A percentile compares a stretch with the other conserved stretches of the same genome.
Evolutionary conservation across 2,329 filamentous ascomycete genomes (phyloP).

Genomic region (Thielaviopsis musarum): DNA sequence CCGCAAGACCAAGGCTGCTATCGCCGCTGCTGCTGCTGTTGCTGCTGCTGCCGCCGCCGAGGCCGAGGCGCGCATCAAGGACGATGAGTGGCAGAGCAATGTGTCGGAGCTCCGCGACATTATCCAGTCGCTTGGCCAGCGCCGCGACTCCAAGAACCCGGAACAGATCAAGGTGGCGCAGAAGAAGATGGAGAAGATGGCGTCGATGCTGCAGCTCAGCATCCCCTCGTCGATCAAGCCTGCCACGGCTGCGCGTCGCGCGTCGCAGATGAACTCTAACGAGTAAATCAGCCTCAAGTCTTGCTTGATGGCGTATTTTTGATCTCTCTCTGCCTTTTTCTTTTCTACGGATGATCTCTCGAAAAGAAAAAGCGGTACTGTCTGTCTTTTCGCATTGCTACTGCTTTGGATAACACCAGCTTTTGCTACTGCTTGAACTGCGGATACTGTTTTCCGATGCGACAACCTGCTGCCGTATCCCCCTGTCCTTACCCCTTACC

Average conservation of each 20-base stretch:
- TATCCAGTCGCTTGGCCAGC: conserved; percentile 31
- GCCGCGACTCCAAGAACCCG: conserved; percentile 35
- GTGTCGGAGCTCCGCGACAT: conserved; percentile 46
- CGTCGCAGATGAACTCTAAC: background rate
- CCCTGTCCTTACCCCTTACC: background rate
- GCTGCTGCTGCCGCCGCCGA: conserved; percentile 12
- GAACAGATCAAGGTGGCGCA: conserved; percentile 36
- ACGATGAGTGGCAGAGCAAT: conserved; percentile 39
- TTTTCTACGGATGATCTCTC: background rate
- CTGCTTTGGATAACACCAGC: background rate
- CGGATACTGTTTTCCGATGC: background rate
- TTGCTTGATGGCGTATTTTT: background rate
- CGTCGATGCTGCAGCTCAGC: conserved; percentile 24
- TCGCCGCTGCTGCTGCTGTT: conserved; percentile 10
- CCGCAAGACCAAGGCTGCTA: conserved; percentile 13
- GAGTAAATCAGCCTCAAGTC: background rate
- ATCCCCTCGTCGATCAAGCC: conserved; percentile 16
- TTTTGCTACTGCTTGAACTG: background rate
- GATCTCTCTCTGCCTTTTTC: background rate
- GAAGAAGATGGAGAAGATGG: conserved; percentile 33
- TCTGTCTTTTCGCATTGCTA: background rate
- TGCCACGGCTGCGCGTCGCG: conserved; percentile 12
- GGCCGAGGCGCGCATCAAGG: conserved; percentile 15
- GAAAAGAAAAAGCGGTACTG: background rate
- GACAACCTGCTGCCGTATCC: background rate